Conservation (phyloP, 352 stramenopile species). For the Pythium insidiosum region DNA sequence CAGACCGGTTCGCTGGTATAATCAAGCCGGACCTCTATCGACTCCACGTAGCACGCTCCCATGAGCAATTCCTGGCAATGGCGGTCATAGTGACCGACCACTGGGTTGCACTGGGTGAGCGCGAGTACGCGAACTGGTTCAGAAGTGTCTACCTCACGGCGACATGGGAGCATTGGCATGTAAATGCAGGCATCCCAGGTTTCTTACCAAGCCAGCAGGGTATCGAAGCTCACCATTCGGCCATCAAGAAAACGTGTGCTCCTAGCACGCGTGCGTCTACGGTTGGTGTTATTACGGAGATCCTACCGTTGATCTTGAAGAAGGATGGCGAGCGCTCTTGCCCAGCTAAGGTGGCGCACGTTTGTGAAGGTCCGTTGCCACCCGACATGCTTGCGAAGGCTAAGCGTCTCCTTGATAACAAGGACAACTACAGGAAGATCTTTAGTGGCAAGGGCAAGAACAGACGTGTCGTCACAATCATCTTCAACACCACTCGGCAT, state of each 20-base stretch:
- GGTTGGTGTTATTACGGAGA: slow-evolving; percentile 1
- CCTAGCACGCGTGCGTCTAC: slow-evolving; percentile 2
- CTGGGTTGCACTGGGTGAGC: not conserved
- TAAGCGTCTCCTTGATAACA: not conserved
- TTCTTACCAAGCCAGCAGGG: slow-evolving; percentile 3
- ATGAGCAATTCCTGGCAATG: no score
- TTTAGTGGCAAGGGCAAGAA: no score
- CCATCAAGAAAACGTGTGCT: slow-evolving; percentile 7
- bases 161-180: slow-evolving; percentile 1
- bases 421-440: no score
- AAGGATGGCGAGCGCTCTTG: slow-evolving; percentile 4
- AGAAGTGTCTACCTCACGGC: not conserved
- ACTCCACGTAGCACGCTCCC: no score
- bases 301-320: slow-evolving; percentile 5
- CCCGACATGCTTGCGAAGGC: slow-evolving; percentile 8
- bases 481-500: no score
- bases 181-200: slow-evolving; percentile 1
- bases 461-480: no score
- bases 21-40: no score
- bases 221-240: slow-evolving; percentile 10
- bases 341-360: slow-evolving; percentile 1
- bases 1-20: no score
- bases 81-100: not conserved
- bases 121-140: slow-evolving; percentile 5
- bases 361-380: slow-evolving; percentile 3